Base-by-base conservation (phyloP, 768 basidiomycete genomes). In the Amanita jacksonii region DNA sequence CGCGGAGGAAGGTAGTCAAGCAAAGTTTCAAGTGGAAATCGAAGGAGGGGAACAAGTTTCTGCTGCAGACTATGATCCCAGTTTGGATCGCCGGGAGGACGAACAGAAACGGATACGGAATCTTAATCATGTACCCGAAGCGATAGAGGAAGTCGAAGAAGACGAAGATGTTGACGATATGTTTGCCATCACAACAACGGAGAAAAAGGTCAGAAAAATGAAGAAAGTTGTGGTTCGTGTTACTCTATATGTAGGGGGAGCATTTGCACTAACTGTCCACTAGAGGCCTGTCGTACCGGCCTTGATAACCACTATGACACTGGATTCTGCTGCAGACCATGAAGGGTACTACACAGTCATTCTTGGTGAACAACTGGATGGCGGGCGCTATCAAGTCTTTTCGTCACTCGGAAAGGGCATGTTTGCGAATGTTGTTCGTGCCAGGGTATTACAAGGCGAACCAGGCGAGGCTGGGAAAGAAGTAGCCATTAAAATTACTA, bases 351-450 rank as follows among this genome's bases (percentile, higher is more conserved):
- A 98, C 58, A 79, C 80, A 46, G 77, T 96, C 41, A 89, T 93
- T 41, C 77, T 97, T 12, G 96, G 94, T 34, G 96, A 99, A 63
- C 81, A 90, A 47, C 70, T 99, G 13, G 93, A 96, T 55, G 77
- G 81, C 20, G 92, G 88, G 4, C 77, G 85, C 32, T 99, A 98
- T 58, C 90, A 96, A 59, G 90, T 99, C 8, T 92, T 86, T 52
- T 90, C 89, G 38, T 87, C 79, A 38, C 70, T 98, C n/a, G 96
- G 96, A 13, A 93, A 94, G 60, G 96, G 96, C 38, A 99, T 99
- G 94, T 99, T 98, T 60, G 91, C 92, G 38, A 90, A 88, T 45
- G 96, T 99, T 39, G 91, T 97, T 20, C 77, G 87, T 36, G 94
- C 93, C 7, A 79, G 89, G 24, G 74, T 91, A 8, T 67, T 93